phyloP scores from a whole-genome alignment of 352 stramenopile species.

The Phytophthora boehmeriae region DNA sequence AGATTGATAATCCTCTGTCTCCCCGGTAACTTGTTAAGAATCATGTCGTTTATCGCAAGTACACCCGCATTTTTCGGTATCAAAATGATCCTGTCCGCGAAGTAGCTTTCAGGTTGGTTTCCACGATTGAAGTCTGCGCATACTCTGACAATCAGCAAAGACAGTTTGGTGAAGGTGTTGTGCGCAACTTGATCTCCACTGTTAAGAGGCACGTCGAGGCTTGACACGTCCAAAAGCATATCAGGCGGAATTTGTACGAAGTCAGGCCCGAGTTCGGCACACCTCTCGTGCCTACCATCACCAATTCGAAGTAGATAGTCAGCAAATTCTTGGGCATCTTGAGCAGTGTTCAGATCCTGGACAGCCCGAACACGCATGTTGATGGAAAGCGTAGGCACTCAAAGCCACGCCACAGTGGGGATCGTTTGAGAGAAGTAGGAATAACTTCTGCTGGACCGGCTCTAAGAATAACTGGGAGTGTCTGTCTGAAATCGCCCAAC shows the following conservation, averaged over 20 bases:
- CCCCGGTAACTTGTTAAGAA: not conserved
- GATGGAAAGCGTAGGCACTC: not conserved
- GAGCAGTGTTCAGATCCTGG: not conserved
- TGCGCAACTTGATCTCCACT: no score
- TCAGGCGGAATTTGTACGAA: conserved; percentile 3
- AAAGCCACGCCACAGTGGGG: not conserved
- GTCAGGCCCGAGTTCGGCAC: not conserved
- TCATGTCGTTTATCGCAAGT: not conserved
- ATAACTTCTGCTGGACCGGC: conserved; percentile 1
- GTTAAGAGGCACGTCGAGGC: no score
- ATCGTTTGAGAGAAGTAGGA: not conserved
- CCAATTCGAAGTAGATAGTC: not conserved
- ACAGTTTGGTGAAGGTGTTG: no score
- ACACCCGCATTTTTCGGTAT: conserved; percentile 1
- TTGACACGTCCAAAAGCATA: conserved; percentile 2
- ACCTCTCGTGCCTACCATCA: not conserved
- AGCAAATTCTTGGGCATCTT: not conserved
- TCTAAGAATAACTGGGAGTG: no score
- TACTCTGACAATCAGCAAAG: no score
- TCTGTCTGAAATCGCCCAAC: no score
- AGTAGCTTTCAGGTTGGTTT: not conserved
- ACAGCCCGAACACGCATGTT: not conserved
- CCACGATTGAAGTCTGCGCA: not conserved
- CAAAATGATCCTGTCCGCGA: not conserved
- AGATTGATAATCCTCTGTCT: not conserved